phyloP scores from a whole-genome alignment of 768 basidiomycete species.

The Clitopilus passeckerianus region DNA sequence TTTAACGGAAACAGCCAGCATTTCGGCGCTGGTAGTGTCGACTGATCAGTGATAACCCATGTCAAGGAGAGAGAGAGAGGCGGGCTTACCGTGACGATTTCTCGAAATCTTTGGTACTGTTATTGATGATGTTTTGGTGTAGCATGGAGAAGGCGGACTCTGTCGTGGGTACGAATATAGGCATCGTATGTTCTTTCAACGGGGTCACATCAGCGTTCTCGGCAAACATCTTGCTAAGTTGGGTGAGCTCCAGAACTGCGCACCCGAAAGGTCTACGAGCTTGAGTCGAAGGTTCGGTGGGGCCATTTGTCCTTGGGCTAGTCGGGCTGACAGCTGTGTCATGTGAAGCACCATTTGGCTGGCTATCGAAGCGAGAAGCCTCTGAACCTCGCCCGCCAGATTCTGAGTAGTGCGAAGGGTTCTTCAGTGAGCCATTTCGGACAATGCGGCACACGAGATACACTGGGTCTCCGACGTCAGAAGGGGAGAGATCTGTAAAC shows the following conservation, averaged over 20 bases:
- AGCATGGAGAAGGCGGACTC: slow-evolving; percentile 89
- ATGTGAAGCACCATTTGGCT: slow-evolving; percentile 3
- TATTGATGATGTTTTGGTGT: slow-evolving; percentile 90
- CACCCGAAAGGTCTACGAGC: slow-evolving; percentile 94
- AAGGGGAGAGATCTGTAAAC: slow-evolving; percentile 83
- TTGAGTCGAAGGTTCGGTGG: slow-evolving; percentile 33
- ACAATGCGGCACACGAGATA: slow-evolving; percentile 91
- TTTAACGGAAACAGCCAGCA: slow-evolving; percentile 79
- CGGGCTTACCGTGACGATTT: slow-evolving; percentile 67
- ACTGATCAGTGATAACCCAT: not conserved
- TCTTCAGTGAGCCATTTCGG: slow-evolving; percentile 80
- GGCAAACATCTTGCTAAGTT: slow-evolving; percentile 60
- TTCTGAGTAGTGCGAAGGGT: slow-evolving; percentile 37
- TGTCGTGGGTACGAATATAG: slow-evolving; percentile 78
- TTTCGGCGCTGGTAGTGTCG: slow-evolving; percentile 64
- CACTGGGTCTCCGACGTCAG: slow-evolving; percentile 81
- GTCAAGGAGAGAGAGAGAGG: slow-evolving; percentile 2
- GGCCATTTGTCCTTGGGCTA: slow-evolving; percentile 4
- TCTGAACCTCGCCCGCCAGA: slow-evolving; percentile 52
- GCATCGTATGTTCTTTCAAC: slow-evolving; percentile 77
- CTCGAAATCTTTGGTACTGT: slow-evolving; percentile 73
- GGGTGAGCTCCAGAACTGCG: slow-evolving; percentile 83
- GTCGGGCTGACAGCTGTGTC: slow-evolving; percentile 13
- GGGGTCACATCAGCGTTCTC: slow-evolving; percentile 62
- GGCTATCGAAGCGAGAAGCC: slow-evolving; percentile 26